phyloP scores from a whole-genome alignment of 2,329 filamentous ascomycete genomes.

The Trichophyton rubrum region DNA sequence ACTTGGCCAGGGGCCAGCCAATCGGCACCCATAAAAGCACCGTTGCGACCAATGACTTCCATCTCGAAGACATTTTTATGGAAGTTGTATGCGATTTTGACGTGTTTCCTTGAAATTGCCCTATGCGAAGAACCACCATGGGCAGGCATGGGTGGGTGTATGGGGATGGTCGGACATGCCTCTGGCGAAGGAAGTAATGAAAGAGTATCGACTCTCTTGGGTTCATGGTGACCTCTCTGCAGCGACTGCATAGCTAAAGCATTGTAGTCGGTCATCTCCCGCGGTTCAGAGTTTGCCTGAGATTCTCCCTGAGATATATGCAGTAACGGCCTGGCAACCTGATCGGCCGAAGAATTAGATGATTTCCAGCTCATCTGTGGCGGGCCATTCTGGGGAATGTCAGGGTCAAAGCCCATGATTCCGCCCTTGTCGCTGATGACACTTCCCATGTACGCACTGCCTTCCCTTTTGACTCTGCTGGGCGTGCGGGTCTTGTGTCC shows the following conservation, averaged over 20 bases:
- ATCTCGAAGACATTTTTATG: constrained; percentile 46
- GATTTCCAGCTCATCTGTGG: constrained; percentile 36
- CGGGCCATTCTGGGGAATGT: constrained; percentile 30
- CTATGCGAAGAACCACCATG: constrained; percentile 41
- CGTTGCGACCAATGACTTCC: constrained; percentile 47
- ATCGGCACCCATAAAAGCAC: constrained; percentile 43
- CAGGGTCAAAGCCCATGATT: constrained; percentile 39
- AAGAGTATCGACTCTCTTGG: constrained; percentile 35
- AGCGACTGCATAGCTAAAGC: constrained; percentile 35
- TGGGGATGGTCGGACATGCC: constrained; percentile 46
- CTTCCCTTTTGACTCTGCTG: constrained; percentile 34
- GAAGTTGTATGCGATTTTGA: constrained; percentile 49
- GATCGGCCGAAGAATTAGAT: constrained; percentile 34
- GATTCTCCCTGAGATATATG: constrained; percentile 13
- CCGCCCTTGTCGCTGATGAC: constrained; percentile 46
- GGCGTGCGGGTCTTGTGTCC: constrained; percentile 34
- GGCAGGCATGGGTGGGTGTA: constrained; percentile 42
- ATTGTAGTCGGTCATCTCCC: constrained; percentile 32
- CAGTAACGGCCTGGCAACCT: constrained; percentile 20
- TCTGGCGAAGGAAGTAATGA: constrained; percentile 39
- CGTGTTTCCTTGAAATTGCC: constrained; percentile 50
- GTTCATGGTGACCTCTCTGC: constrained; percentile 7
- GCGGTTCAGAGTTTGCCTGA: constrained; percentile 7
- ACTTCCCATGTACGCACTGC: constrained; percentile 35
- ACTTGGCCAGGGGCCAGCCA: constrained; percentile 37